phyloP scores from a whole-genome alignment of 2,329 filamentous ascomycete genomes.

The Lachnellula cervina region DNA sequence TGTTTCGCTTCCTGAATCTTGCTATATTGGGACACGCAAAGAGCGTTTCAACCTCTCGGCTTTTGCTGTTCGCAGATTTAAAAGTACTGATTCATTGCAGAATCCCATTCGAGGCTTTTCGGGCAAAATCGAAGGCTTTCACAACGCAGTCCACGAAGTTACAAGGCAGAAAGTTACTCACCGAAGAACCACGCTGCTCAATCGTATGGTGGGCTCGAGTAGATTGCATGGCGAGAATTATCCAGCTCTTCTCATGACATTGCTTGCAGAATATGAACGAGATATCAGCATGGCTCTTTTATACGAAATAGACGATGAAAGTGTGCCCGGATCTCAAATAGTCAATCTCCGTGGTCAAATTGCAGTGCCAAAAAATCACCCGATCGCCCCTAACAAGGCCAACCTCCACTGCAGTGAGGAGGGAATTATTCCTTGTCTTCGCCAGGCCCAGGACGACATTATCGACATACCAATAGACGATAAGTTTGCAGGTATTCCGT shows the following conservation, averaged over 20 bases:
- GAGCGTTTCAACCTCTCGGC: no score
- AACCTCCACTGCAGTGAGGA: constrained; percentile 16
- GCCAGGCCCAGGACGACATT: constrained; percentile 16
- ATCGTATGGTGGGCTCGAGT: constrained; percentile 13
- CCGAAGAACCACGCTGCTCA: constrained; percentile 22
- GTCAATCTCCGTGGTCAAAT: constrained; percentile 17
- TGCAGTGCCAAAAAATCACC: constrained; percentile 22
- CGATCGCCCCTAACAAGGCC: constrained; percentile 11
- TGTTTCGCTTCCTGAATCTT: no score
- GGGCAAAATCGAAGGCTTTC: constrained; percentile 23
- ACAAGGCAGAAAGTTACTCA: constrained; percentile 22
- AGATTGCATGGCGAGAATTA: constrained; percentile 9
- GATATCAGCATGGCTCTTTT: constrained; percentile 28
- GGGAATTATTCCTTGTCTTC: constrained; percentile 21
- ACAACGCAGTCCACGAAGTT: constrained; percentile 23
- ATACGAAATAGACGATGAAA: constrained; percentile 25
- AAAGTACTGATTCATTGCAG: no score
- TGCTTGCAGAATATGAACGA: constrained; percentile 18
- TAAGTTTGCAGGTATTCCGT: constrained; percentile 20
- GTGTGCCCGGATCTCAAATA: constrained; percentile 2
- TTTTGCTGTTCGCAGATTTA: no score
- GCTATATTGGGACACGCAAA: no score
- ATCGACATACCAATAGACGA: constrained; percentile 20
- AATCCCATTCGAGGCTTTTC: constrained; percentile 22
- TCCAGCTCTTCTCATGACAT: constrained; percentile 16